A percentile compares a stretch with the other conserved stretches of the same genome.
Conservation (phyloP, 164 flowering plant species). For the Macadamia tetraphylla region DNA sequence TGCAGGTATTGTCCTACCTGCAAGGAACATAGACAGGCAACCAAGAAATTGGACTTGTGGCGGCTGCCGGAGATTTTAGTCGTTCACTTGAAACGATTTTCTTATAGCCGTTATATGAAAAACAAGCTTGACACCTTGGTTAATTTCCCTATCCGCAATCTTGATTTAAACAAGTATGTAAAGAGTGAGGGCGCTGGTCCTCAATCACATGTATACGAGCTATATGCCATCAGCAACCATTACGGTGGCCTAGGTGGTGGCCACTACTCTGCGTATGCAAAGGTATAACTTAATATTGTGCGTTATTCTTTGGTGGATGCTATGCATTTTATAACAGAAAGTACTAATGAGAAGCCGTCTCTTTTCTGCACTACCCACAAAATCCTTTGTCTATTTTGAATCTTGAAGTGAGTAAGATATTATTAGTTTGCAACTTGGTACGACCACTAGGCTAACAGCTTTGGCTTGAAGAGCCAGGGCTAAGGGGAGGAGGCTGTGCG, state of each 20-base stretch:
- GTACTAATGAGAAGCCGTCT: too few species aligned
- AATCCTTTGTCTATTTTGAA: too few species aligned
- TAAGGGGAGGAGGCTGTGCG: too few species aligned
- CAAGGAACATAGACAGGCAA: constrained; percentile 91
- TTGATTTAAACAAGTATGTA: constrained; percentile 77
- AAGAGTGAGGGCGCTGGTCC: constrained; percentile 38
- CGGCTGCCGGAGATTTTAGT: constrained; percentile 88
- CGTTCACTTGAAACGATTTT: constrained; percentile 88
- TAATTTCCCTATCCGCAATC: constrained; percentile 73
- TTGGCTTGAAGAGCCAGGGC: too few species aligned
- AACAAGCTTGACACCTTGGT: constrained; percentile 91
- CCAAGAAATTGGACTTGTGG: constrained; percentile 95
- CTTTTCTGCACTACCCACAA: too few species aligned
- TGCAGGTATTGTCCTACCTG: constrained; percentile 94
- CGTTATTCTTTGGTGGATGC: not conserved
- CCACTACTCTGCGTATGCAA: constrained; percentile 88
- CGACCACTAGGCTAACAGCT: too few species aligned
- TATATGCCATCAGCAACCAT: constrained; percentile 94
- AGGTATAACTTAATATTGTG: constrained; percentile 43
- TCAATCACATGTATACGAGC: constrained; percentile 56
- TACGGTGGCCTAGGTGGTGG: constrained; percentile 98
- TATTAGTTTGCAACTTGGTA: too few species aligned
- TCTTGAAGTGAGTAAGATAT: too few species aligned
- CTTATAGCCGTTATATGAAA: constrained; percentile 76
- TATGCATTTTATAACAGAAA: not conserved